phyloP scores from a whole-genome alignment of 2,329 filamentous ascomycete species.

The Trichocomaceae sp. region DNA sequence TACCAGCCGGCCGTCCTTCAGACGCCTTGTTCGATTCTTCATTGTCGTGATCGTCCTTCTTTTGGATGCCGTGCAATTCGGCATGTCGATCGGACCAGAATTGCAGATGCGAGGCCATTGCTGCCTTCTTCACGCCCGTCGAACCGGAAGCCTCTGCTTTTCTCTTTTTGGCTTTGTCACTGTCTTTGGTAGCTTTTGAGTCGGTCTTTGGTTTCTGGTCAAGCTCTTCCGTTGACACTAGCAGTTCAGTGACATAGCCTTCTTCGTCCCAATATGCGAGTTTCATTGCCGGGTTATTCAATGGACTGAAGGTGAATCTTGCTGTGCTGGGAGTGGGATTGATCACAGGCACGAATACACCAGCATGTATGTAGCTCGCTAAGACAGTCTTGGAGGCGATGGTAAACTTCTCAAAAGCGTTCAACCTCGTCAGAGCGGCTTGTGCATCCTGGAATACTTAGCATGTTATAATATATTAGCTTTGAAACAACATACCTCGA shows the following conservation, averaged over 20 bases:
- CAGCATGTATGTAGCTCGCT: slow-evolving; percentile 72
- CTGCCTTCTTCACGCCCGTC: slow-evolving; percentile 37
- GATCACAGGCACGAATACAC: slow-evolving; percentile 71
- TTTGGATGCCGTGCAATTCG: slow-evolving; percentile 53
- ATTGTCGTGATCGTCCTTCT: slow-evolving; percentile 24
- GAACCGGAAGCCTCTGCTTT: slow-evolving; percentile 38
- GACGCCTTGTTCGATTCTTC: slow-evolving; percentile 11
- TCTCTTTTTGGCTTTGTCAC: slow-evolving; percentile 41
- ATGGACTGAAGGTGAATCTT: slow-evolving; percentile 61
- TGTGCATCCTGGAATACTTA: slow-evolving; percentile 53
- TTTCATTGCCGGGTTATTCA: slow-evolving; percentile 60
- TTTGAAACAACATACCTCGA: slow-evolving; percentile 43
- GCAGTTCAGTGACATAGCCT: slow-evolving; percentile 61
- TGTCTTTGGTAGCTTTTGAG: slow-evolving; percentile 32
- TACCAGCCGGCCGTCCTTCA: slow-evolving; percentile 3
- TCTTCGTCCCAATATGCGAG: slow-evolving; percentile 72
- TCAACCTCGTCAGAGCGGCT: slow-evolving; percentile 65
- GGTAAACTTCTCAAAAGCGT: slow-evolving; percentile 66
- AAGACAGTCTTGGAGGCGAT: slow-evolving; percentile 67
- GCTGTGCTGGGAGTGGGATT: slow-evolving; percentile 53
- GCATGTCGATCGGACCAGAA: slow-evolving; percentile 67
- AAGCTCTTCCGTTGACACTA: slow-evolving; percentile 50
- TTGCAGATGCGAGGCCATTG: slow-evolving; percentile 59
- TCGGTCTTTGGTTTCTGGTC: slow-evolving; percentile 27
- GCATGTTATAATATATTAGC: background rate